Percentiles rank a stretch among this genome's conserved stretches.
phyloP scores from a whole-genome alignment of 108 stramenopile species.

The Pseudonitzschia pungens region DNA sequence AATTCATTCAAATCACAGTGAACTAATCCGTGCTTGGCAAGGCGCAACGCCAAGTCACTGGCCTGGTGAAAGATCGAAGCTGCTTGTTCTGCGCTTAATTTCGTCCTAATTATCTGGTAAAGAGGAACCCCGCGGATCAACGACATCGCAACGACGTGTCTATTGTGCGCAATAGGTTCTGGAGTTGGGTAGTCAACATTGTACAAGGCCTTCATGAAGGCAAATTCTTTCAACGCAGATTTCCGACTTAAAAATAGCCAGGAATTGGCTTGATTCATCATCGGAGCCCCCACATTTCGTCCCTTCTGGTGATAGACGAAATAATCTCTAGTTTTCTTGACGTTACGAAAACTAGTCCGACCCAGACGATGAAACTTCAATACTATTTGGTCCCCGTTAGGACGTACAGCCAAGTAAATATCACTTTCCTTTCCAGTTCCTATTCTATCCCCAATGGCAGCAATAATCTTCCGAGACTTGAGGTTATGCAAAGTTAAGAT shows the following conservation, averaged over 20 bases:
- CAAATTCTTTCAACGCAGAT: conserved; percentile 93
- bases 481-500: conserved; percentile 92
- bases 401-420: conserved; percentile 74
- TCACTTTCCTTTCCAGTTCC: conserved; percentile 99
- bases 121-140: conserved; percentile 86
- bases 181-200: conserved; percentile 94
- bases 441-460: conserved; percentile 92
- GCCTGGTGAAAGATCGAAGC: conserved; percentile 86
- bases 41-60: conserved; percentile 59
- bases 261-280: conserved; percentile 60
- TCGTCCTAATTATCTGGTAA: conserved; percentile 83
- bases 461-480: conserved; percentile 74
- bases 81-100: conserved; percentile 85
- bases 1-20: conserved; percentile 99
- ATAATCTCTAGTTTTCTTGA: conserved; percentile 98
- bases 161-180: conserved; percentile 89
- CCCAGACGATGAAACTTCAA: conserved; percentile 98
- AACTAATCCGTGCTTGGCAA: conserved; percentile 94
- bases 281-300: conserved; percentile 29
- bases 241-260: conserved; percentile 97
- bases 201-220: conserved; percentile 97
- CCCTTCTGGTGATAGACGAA: conserved; percentile 69
- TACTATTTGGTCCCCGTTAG: conserved; percentile 81
- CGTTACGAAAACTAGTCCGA: conserved; percentile 95
- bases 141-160: conserved; percentile 93